Percentiles rank a stretch among this genome's conserved stretches.
These are phyloP conservation scores for Mycosphaerella sp. DNA, from an alignment of 2,329 filamentous ascomycete genomes.

Conservation along the genomic window DNA sequence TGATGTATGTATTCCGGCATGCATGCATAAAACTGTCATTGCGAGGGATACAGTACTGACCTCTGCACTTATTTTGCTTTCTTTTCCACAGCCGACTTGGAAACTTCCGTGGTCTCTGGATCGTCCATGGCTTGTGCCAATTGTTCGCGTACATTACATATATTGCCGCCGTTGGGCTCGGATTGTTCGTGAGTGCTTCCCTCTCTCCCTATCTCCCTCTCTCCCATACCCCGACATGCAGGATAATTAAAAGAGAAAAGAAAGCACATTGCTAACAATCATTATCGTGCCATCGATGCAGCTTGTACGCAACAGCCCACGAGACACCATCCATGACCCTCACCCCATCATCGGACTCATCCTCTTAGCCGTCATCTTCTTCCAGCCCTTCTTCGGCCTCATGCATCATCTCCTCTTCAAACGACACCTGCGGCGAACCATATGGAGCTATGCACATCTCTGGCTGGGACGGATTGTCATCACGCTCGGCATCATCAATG, in stretches of 20 bases:
- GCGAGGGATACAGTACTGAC: no score
- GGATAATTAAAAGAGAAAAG: no score
- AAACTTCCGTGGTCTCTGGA: constrained; percentile 41
- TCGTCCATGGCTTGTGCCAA: constrained; percentile 46
- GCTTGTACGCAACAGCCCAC: constrained; percentile 21
- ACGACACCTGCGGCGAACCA: constrained; percentile 40
- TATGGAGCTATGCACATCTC: constrained; percentile 47
- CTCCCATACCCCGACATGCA: no score
- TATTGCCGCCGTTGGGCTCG: constrained; percentile 47
- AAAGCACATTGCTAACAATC: not conserved
- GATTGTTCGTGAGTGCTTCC: constrained; percentile 35
- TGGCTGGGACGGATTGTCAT: constrained; percentile 50
- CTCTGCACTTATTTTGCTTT: not conserved
- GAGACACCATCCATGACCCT: constrained; percentile 31
- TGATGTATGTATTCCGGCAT: constrained; percentile 27
- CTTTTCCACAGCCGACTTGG: constrained; percentile 30
- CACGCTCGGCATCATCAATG: constrained; percentile 51
- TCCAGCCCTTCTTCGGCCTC: constrained; percentile 50
- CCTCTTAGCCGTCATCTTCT: constrained; percentile 46
- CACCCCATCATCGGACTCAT: constrained; percentile 52
- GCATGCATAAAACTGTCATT: no score
- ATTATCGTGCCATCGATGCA: not conserved
- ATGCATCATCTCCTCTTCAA: constrained; percentile 50
- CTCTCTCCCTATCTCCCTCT: no score
- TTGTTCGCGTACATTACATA: constrained; percentile 44